Base-by-base conservation (phyloP, 2,329 filamentous ascomycete genomes). In the Xylaria multiplex region DNA sequence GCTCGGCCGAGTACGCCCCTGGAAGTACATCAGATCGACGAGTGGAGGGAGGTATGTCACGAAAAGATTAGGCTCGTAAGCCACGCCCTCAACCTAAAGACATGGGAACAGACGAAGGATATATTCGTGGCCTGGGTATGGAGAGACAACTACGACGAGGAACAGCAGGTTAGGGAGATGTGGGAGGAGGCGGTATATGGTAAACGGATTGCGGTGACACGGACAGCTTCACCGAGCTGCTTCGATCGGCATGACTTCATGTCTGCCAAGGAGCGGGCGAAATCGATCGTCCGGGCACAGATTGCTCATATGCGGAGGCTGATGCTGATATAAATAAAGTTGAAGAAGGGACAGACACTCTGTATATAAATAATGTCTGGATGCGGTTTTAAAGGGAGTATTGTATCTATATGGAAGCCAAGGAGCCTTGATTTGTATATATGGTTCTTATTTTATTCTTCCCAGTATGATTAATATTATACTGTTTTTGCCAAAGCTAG, bases 141-240 rank as follows among this genome's bases (percentile, higher is more conserved):
- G 69, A 55, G 67, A 16, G 70, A 71, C 53, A 67, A 67, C 30
- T 67, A 69, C 53, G 69, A 69, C 35, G 67, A 72, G 56, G 69
- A 72, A 35, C 63, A 67, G 27, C 70, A 67, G 53, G 59, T 73
- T n/a, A 64, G 52, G 35, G 71, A 72, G 53, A 72, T 73, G 69
- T 73, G 71, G 71, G 71, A 73, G 62, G 70, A 71, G 43, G 71
- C 71, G 0, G 67, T 72, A 0, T 69, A 67, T 42, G 70, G 69
- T 22, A 65, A 63, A 43, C 52, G 64, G 2, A 68, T 71, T 50
- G 68, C 68, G 19, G 61, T 62, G 19, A 70, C 64, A 1, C 59
- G 66, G 40, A 69, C 66, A 1, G 64, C 64, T 4, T 69, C 70
- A 1, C 70, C 68, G n/a, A 69, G 68, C 59, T 70, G 64, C 59